Evolutionary conservation across 179 eudicot species (phyloP).

Genomic region (Silene noctiflora): DNA sequence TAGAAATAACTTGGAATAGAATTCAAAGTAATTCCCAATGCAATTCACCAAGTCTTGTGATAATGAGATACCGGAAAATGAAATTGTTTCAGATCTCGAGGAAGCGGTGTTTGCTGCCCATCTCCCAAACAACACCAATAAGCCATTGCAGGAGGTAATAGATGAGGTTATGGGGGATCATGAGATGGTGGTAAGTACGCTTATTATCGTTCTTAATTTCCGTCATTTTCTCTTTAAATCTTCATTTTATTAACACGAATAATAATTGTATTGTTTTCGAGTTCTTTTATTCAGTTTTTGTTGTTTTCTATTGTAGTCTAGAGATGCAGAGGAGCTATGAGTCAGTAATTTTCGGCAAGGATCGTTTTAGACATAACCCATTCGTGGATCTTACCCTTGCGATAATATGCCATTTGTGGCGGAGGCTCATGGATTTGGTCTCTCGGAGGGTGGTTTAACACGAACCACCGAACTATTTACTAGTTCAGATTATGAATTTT

Average conservation of each 20-base stretch:
- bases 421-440: neutral
- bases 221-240: neutral
- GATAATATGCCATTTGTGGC: neutral
- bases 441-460: too few relatives aligned
- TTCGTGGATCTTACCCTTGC: too few relatives aligned
- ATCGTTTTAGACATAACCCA: neutral
- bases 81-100: conserved; percentile 62
- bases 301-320: neutral
- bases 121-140: conserved; percentile 80
- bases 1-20: too few relatives aligned
- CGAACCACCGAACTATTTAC: too few relatives aligned
- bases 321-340: neutral
- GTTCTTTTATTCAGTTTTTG: too few relatives aligned
- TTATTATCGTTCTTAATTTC: neutral
- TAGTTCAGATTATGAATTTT: neutral
- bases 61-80: too few relatives aligned
- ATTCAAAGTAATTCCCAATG: too few relatives aligned
- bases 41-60: too few relatives aligned
- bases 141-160: conserved; percentile 59
- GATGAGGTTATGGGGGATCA: conserved; percentile 92
- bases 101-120: conserved; percentile 86
- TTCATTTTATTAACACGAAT: too few relatives aligned
- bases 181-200: conserved; percentile 67
- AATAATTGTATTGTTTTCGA: too few relatives aligned
- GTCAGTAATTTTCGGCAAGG: neutral